phyloP scores from a whole-genome alignment of 2,329 filamentous ascomycete genomes.

The Zasmidium citrigriseum region DNA sequence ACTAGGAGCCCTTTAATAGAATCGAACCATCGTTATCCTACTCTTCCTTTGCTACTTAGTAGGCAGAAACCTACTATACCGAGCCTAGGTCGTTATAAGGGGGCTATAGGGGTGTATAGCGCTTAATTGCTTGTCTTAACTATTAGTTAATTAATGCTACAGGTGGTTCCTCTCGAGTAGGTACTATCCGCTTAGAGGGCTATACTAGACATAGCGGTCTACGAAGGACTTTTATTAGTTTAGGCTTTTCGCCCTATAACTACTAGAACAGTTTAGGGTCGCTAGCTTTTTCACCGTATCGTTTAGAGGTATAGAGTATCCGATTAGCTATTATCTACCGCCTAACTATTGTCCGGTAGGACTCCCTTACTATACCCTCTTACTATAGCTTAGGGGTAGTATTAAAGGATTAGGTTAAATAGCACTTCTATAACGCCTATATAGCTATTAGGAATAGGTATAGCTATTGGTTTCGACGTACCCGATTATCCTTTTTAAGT shows the following conservation, averaged over 20 bases:
- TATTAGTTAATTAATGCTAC: neutral
- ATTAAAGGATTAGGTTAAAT: constrained; percentile 1
- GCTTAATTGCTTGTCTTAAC: neutral
- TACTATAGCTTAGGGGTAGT: neutral
- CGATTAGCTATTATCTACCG: neutral
- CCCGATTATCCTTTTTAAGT: too few relatives aligned
- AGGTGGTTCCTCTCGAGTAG: too few relatives aligned
- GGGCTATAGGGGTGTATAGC: neutral
- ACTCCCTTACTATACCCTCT: neutral
- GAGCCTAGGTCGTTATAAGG: neutral
- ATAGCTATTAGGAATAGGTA: neutral
- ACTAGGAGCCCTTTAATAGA: neutral
- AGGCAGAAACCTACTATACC: neutral
- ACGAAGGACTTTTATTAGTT: neutral
- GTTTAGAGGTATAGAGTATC: neutral
- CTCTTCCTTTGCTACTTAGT: neutral
- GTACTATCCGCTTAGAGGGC: neutral
- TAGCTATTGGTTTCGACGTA: neutral
- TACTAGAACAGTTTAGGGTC: neutral
- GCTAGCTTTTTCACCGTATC: neutral
- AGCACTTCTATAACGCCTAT: constrained; percentile 1
- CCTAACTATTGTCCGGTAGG: neutral
- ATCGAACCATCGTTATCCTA: constrained; percentile 4
- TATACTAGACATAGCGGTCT: neutral
- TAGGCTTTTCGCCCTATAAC: neutral